Evolutionary conservation across 768 basidiomycete genomes (phyloP).

Genomic region (Russula olivacea): DNA sequence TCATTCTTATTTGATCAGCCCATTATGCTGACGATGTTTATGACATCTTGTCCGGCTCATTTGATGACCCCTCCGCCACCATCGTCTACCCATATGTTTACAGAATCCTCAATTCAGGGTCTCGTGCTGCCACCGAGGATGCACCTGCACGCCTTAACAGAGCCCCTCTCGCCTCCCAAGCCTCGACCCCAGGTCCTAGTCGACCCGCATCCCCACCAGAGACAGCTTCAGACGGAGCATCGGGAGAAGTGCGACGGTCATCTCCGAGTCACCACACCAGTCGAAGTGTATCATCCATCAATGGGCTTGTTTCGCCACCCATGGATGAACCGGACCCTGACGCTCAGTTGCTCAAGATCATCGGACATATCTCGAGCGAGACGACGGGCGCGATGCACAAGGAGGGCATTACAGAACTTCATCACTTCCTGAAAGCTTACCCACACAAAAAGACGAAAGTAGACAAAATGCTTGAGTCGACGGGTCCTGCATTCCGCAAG

Average conservation of each 20-base stretch:
- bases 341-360: slow-evolving; percentile 72
- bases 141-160: slow-evolving; percentile 26
- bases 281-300: slow-evolving; percentile 58
- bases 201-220: slow-evolving; percentile 69
- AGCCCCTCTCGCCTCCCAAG: slow-evolving; percentile 39
- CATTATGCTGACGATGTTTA: slow-evolving; percentile 88
- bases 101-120: slow-evolving; percentile 73
- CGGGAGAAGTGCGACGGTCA: slow-evolving; percentile 44
- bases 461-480: slow-evolving; percentile 83
- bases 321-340: slow-evolving; percentile 84
- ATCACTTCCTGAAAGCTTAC: slow-evolving; percentile 87
- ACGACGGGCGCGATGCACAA: slow-evolving; percentile 86
- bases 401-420: slow-evolving; percentile 90
- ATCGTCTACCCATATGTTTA: slow-evolving; percentile 96
- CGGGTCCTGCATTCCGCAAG: slow-evolving; percentile 84
- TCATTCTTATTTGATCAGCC: slow-evolving; percentile 38
- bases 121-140: slow-evolving; percentile 38
- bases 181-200: slow-evolving; percentile 56
- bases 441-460: slow-evolving; percentile 78
- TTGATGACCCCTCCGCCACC: slow-evolving; percentile 95
- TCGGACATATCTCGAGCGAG: slow-evolving; percentile 83
- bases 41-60: slow-evolving; percentile 81
- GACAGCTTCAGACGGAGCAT: slow-evolving; percentile 43
- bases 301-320: slow-evolving; percentile 50
- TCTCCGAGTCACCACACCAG: slow-evolving; percentile 63